Percentiles rank a stretch among this genome's conserved stretches.
These are phyloP conservation scores for Saturnispora bothae DNA, from an alignment of 805 yeast genomes.

Conservation along the genomic window DNA sequence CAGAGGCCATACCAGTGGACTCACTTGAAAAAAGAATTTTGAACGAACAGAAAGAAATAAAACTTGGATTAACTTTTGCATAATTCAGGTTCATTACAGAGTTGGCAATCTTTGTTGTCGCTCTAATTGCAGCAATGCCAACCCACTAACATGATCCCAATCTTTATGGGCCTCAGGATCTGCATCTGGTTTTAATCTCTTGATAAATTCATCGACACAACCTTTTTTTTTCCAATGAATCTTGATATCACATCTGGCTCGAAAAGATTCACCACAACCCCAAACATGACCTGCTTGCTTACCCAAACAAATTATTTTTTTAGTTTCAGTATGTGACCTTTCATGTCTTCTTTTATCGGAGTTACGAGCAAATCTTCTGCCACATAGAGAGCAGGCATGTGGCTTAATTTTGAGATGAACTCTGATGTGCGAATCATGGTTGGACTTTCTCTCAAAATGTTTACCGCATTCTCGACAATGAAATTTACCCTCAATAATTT, in stretches of 20 bases:
- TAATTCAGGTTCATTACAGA: too few species aligned
- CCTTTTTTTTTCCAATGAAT: slow-evolving; percentile 9
- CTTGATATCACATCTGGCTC: slow-evolving; percentile 4
- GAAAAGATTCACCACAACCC: slow-evolving; percentile 9
- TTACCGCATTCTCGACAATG: slow-evolving; percentile 11
- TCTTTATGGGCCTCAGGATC: too few species aligned
- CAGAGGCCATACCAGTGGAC: too few species aligned
- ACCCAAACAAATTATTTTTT: slow-evolving; percentile 5
- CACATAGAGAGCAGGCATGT: slow-evolving; percentile 9
- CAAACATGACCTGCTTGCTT: slow-evolving; percentile 1
- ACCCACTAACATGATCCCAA: background rate
- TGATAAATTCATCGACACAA: slow-evolving; percentile 6
- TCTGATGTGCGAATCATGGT: slow-evolving; percentile 13
- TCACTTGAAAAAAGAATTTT: background rate
- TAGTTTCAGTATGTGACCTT: slow-evolving; percentile 4
- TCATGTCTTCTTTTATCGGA: slow-evolving; percentile 13
- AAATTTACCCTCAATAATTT: too few species aligned
- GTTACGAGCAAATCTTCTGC: slow-evolving; percentile 12
- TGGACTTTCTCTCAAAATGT: slow-evolving; percentile 12
- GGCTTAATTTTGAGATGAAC: slow-evolving; percentile 11
- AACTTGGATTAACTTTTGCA: background rate
- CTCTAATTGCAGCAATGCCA: slow-evolving; percentile 6
- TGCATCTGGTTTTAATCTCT: background rate
- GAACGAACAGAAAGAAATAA: background rate
- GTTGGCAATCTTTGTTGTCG: too few species aligned